Conservation (phyloP, 108 stramenopile genomes). For the Cyclostephanos tholiformis region DNA sequence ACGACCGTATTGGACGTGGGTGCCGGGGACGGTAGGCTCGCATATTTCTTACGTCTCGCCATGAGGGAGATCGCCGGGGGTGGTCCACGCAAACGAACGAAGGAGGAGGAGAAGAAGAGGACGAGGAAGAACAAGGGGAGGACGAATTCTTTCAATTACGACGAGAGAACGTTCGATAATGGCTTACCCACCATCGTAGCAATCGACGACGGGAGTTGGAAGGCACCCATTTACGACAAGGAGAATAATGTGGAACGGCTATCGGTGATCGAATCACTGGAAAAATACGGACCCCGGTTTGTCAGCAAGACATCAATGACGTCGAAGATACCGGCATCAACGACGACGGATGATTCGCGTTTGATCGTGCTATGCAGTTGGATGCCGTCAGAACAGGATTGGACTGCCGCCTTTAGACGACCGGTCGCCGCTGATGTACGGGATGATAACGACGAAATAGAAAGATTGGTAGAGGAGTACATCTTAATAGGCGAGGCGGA, state of each 20-base stretch:
- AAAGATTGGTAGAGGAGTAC: slow-evolving; percentile 68
- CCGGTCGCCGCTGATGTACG: background rate
- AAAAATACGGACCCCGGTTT: slow-evolving; percentile 53
- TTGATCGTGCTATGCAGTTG: slow-evolving; percentile 81
- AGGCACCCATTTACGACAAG: slow-evolving; percentile 41
- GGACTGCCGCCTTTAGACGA: slow-evolving; percentile 69
- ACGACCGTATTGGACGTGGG: slow-evolving; percentile 80
- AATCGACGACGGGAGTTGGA: slow-evolving; percentile 84
- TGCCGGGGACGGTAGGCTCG: slow-evolving; percentile 81
- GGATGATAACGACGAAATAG: background rate
- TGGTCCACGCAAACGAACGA: background rate
- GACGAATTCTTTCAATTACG: background rate
- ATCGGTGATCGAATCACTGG: slow-evolving; percentile 54
- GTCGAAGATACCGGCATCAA: background rate
- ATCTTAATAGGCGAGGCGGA: slow-evolving; percentile 85
- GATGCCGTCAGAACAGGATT: slow-evolving; percentile 86
- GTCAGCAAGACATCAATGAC: background rate
- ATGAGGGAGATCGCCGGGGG: slow-evolving; percentile 28
- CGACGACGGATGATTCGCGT: slow-evolving; percentile 18
- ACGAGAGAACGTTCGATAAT: background rate
- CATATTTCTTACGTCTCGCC: slow-evolving; percentile 62
- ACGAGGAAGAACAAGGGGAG: slow-evolving; percentile 7
- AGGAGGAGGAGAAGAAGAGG: slow-evolving; percentile 9
- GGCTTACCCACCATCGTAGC: slow-evolving; percentile 57
- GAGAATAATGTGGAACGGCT: slow-evolving; percentile 59